Conservation (phyloP, 2,329 filamentous ascomycete species). For the Apiospora kogelbergensis region DNA sequence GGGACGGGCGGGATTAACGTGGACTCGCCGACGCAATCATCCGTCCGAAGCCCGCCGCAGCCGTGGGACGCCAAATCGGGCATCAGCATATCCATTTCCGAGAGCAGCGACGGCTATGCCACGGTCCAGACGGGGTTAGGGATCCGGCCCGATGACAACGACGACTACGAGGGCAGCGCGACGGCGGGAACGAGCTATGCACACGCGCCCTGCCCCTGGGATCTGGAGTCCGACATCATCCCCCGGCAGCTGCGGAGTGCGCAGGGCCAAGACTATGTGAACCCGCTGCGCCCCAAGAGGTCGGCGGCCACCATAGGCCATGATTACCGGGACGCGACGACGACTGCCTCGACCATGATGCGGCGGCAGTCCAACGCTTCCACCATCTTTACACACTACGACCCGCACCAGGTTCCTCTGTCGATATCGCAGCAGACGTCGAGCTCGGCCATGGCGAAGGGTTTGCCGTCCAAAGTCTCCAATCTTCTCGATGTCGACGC, state of each 20-base stretch:
- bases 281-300: conserved; percentile 23
- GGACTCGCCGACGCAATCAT: conserved; percentile 30
- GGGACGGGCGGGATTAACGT: conserved; percentile 46
- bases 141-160: conserved; percentile 20
- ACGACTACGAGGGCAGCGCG: conserved; percentile 3
- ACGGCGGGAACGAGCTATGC: conserved; percentile 20
- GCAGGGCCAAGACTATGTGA: conserved; percentile 17
- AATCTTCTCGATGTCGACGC: conserved; percentile 48
- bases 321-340: conserved; percentile 29
- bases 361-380: conserved; percentile 50
- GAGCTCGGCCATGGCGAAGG: conserved; percentile 58
- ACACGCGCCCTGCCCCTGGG: conserved; percentile 35
- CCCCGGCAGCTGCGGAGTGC: conserved; percentile 32
- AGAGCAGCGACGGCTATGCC: conserved; percentile 38
- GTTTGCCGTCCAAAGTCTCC: conserved; percentile 48
- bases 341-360: conserved; percentile 45
- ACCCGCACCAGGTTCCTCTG: conserved; percentile 54
- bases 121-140: conserved; percentile 28
- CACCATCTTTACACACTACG: conserved; percentile 58
- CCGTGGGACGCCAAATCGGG: conserved; percentile 46
- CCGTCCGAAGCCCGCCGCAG: conserved; percentile 15
- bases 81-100: conserved; percentile 45
- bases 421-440: conserved; percentile 61
- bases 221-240: conserved; percentile 48
- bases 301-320: conserved; percentile 26